Evolutionary conservation across 108 stramenopile species (phyloP), one percentile per base, ranked within the genome.

Genomic region (Phaeodactylum tricornutum): DNA sequence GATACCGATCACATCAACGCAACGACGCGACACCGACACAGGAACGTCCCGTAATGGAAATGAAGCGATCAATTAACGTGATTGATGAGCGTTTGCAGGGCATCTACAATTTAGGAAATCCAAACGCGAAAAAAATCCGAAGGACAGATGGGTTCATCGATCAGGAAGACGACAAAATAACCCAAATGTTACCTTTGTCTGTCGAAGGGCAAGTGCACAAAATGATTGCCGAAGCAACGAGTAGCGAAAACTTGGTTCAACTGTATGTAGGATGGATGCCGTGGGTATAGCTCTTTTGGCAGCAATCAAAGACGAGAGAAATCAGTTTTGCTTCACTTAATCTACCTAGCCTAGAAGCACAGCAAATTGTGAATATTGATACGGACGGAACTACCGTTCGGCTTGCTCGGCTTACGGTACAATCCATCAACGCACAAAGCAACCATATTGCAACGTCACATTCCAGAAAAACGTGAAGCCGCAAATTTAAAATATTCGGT

Each of bases 241-340:
- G 69, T 30, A 62, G 65, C 26, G 87, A 88, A 54, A 89, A 89
- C 62, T 60, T 91, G 22, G 75, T 94, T 40, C 93, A 88, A 36
- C 49, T 88, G 32, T 91, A 87, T 54, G 71, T 91, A 43, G 87
- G 87, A 0, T 94, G 87, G 88, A 90, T 88, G 93, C 81, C 87
- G 6, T 90, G 87, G 87, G 47, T 90, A 37, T 90, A 67, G 29
- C 15, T n/a, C n/a, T n/a, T n/a, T n/a, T n/a, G n/a, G n/a, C n/a
- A n/a, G n/a, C n/a, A n/a, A n/a, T n/a, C n/a, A n/a, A n/a, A n/a
- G n/a, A n/a, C n/a, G n/a, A n/a, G n/a, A n/a, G n/a, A n/a, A n/a
- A n/a, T n/a, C n/a, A n/a, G n/a, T n/a, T n/a, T n/a, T n/a, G n/a
- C n/a, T n/a, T n/a, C n/a, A n/a, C n/a, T n/a, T n/a, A n/a, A n/a